These are phyloP conservation scores for Adansonia rubrostipa DNA, from an alignment of 441 rosid species.

Conservation along the genomic window DNA sequence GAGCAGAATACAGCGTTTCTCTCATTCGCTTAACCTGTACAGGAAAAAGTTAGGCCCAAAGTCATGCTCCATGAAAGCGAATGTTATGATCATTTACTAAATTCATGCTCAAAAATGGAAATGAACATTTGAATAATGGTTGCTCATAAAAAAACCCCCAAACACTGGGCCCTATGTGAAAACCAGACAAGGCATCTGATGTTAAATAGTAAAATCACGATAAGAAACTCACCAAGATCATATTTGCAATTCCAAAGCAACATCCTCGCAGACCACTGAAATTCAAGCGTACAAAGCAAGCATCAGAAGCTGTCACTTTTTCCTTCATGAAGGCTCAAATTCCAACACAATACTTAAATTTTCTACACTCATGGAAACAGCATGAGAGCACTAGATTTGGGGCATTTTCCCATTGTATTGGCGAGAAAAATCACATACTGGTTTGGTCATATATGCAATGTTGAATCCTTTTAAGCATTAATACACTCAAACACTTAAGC, in stretches of 20 bases:
- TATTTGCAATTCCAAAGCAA: constrained; percentile 92
- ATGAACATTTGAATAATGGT: background rate
- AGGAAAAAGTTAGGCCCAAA: constrained; percentile 4
- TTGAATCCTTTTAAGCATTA: background rate
- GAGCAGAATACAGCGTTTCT: constrained; percentile 83
- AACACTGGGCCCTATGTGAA: background rate
- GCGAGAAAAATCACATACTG: background rate
- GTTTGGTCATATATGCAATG: background rate
- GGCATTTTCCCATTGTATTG: background rate
- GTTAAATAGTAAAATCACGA: background rate
- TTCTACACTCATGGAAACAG: constrained; percentile 3
- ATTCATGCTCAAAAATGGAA: constrained; percentile 19
- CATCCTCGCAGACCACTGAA: constrained; percentile 90
- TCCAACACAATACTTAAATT: constrained; percentile 1
- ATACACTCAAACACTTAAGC: background rate
- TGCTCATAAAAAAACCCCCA: background rate
- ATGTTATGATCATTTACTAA: constrained; percentile 27
- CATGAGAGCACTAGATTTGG: background rate
- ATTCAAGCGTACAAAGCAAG: constrained; percentile 38
- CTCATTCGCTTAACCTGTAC: constrained; percentile 93
- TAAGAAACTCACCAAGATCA: constrained; percentile 84
- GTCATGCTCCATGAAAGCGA: constrained; percentile 1
- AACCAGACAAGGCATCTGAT: constrained; percentile 7
- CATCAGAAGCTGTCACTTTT: constrained; percentile 39
- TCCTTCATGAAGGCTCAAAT: constrained; percentile 30